Percentiles rank a stretch among this genome's conserved stretches.
Conservation (phyloP, 2,329 filamentous ascomycete species). For the Colletotrichum musae region DNA sequence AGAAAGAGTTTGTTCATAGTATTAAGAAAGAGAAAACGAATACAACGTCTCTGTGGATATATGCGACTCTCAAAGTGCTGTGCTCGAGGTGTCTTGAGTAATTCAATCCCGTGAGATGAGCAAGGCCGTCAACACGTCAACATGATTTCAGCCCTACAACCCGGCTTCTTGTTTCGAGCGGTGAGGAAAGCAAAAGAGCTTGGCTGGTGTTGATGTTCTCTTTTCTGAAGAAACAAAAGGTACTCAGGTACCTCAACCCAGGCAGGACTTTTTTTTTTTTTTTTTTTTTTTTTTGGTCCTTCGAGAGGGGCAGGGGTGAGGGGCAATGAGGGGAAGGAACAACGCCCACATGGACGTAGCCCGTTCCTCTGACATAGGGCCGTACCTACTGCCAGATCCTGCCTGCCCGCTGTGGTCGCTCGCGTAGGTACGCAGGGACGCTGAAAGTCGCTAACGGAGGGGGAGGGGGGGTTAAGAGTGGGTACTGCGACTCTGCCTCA, state of each 20-base stretch:
- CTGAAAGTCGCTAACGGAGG: neutral
- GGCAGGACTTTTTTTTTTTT: too few species aligned
- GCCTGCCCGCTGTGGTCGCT: neutral
- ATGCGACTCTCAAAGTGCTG: neutral
- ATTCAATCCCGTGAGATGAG: neutral
- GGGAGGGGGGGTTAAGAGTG: constrained; percentile 3
- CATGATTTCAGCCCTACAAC: constrained; percentile 39
- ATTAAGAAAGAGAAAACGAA: neutral
- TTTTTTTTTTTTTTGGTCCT: too few species aligned
- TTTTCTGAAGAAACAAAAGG: too few species aligned
- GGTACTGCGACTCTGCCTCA: constrained; percentile 3
- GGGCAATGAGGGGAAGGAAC: too few species aligned
- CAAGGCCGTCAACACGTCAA: constrained; percentile 26
- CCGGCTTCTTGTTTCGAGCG: neutral
- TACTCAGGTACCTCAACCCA: too few species aligned
- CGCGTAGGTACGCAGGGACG: neutral
- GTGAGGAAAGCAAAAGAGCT: neutral
- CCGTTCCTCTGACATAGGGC: too few species aligned
- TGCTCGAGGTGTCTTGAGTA: too few species aligned
- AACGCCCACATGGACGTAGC: too few species aligned
- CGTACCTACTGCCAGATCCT: too few species aligned
- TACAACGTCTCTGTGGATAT: neutral
- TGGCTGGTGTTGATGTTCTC: too few species aligned
- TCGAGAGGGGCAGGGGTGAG: too few species aligned
- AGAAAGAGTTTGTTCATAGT: neutral